phyloP scores from a whole-genome alignment of 2,329 filamentous ascomycete species.

The Dactylellina sp. region DNA sequence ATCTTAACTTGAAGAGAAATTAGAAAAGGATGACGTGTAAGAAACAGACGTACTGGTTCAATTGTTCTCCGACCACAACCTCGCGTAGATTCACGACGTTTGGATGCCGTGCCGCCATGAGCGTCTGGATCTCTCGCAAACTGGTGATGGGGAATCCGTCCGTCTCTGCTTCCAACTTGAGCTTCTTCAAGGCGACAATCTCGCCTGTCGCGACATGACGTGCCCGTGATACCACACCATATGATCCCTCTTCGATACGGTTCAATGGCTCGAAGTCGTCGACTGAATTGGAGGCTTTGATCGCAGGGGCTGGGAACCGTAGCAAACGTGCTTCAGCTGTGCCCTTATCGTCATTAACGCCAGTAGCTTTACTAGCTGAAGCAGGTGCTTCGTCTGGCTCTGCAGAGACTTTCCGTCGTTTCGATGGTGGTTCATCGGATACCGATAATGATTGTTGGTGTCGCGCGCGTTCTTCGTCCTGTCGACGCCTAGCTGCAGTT shows the following conservation, averaged over 20 bases:
- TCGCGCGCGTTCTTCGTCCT: constrained; percentile 61
- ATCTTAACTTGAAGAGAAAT: constrained; percentile 50
- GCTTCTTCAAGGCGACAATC: constrained; percentile 89
- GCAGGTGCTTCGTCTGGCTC: constrained; percentile 67
- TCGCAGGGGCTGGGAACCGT: constrained; percentile 75
- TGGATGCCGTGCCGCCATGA: constrained; percentile 79
- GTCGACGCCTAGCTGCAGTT: constrained; percentile 61
- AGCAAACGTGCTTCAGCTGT: constrained; percentile 71
- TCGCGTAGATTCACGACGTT: constrained; percentile 87
- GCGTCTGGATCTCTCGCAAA: constrained; percentile 89
- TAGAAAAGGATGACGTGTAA: constrained; percentile 6
- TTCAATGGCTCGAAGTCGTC: constrained; percentile 93
- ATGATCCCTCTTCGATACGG: constrained; percentile 96
- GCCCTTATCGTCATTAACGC: constrained; percentile 60
- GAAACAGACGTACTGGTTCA: constrained; percentile 68
- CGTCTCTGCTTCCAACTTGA: constrained; percentile 83
- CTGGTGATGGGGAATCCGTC: constrained; percentile 94
- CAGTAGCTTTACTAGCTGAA: constrained; percentile 68
- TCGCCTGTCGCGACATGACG: constrained; percentile 78
- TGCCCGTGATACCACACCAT: constrained; percentile 91
- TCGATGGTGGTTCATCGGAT: constrained; percentile 52
- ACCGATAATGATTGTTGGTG: constrained; percentile 60
- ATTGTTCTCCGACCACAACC: constrained; percentile 79
- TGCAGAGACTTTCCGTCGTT: constrained; percentile 43
- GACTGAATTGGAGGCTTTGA: constrained; percentile 77